Evolutionary conservation across 2,329 filamentous ascomycete species (phyloP).

Genomic region (Colletotrichum shisoi): DNA sequence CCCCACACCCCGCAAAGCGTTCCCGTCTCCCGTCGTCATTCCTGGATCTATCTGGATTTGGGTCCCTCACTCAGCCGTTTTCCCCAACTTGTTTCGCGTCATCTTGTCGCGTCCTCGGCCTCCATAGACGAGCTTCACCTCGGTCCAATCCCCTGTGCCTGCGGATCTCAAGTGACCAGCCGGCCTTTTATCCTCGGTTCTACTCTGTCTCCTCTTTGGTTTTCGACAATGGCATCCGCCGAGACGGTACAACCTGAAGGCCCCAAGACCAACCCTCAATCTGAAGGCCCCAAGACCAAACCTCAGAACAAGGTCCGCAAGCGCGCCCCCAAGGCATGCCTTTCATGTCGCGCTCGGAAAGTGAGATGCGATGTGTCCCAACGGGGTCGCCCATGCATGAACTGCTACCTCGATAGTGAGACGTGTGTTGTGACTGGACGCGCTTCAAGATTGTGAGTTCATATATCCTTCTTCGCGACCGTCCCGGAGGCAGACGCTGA

Average conservation of each 20-base stretch:
- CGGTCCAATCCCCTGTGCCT: slow-evolving; percentile 13
- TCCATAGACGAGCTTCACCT: slow-evolving; percentile 29
- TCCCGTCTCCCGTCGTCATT: slow-evolving; percentile 28
- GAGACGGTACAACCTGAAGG: slow-evolving; percentile 41
- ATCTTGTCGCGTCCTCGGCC: slow-evolving; percentile 23
- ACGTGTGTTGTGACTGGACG: slow-evolving; percentile 53
- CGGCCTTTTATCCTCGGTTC: background rate
- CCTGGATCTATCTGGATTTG: slow-evolving; percentile 13
- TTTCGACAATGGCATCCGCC: slow-evolving; percentile 34
- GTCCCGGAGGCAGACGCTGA: slow-evolving; percentile 7
- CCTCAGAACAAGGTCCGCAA: slow-evolving; percentile 51
- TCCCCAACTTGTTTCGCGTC: slow-evolving; percentile 29
- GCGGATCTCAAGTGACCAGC: slow-evolving; percentile 1
- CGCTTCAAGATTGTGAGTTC: slow-evolving; percentile 52
- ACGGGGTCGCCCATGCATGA: slow-evolving; percentile 59
- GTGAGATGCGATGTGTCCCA: slow-evolving; percentile 61
- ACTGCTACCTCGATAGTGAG: slow-evolving; percentile 61
- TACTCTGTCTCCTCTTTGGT: background rate
- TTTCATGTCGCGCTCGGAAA: slow-evolving; percentile 61
- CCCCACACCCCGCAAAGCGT: slow-evolving; percentile 43
- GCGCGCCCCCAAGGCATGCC: slow-evolving; percentile 60
- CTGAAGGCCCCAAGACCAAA: slow-evolving; percentile 45
- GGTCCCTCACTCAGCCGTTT: slow-evolving; percentile 21
- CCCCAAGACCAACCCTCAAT: slow-evolving; percentile 8
- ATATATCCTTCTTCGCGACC: background rate